These are phyloP conservation scores for Colletotrichum ledebouriae DNA, from an alignment of 2,329 filamentous ascomycete species.

Conservation along the genomic window DNA sequence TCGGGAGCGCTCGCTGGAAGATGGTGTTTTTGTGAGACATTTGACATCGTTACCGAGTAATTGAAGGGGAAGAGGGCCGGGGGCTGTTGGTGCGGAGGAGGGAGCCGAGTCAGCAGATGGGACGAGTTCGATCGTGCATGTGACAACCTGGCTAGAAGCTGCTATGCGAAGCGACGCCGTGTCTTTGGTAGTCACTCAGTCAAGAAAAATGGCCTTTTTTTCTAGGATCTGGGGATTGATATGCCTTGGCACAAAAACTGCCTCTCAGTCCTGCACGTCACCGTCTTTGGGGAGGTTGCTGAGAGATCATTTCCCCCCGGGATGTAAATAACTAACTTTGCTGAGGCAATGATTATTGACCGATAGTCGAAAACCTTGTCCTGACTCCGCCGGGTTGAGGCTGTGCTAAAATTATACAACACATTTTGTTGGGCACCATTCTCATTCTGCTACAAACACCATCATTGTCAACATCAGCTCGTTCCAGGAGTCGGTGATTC, in stretches of 20 bases:
- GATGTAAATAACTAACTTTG: not conserved
- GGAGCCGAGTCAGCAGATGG: constrained; percentile 6
- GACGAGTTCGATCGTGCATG: constrained; percentile 29
- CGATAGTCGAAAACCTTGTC: constrained; percentile 16
- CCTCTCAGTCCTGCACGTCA: constrained; percentile 12
- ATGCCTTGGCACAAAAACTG: not conserved
- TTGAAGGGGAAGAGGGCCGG: not conserved
- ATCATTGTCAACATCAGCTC: not conserved
- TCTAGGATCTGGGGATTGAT: not conserved
- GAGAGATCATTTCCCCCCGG: not conserved
- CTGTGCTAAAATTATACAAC: constrained; percentile 17
- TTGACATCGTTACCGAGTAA: not conserved
- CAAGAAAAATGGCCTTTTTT: not conserved
- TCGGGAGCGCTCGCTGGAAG: constrained; percentile 4
- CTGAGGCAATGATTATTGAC: not conserved
- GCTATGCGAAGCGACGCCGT: not conserved
- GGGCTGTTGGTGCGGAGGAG: constrained; percentile 1
- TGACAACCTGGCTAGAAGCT: constrained; percentile 6
- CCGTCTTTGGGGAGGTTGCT: constrained; percentile 1
- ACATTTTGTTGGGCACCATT: not conserved
- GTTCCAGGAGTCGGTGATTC: not conserved
- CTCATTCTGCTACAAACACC: not conserved
- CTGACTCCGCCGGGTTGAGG: constrained; percentile 25
- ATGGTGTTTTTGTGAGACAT: constrained; percentile 18
- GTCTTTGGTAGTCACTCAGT: not conserved